Conservation (phyloP, 2,329 filamentous ascomycete genomes). For the Triangularia setosa region DNA sequence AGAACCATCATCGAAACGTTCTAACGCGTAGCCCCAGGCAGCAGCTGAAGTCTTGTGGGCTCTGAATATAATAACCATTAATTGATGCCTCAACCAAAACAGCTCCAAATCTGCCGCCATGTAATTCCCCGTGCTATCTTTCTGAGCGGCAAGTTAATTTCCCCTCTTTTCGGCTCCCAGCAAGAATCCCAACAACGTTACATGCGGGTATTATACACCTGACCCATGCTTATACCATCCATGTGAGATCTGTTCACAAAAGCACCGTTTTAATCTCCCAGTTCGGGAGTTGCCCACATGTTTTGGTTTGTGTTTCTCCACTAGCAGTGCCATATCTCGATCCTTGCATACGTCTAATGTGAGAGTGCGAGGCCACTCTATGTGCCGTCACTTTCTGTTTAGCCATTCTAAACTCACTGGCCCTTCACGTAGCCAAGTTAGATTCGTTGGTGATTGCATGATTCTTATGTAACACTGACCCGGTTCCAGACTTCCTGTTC, state of each 20-base stretch:
- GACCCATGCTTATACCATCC: background rate
- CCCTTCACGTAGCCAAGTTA: background rate
- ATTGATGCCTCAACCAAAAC: background rate
- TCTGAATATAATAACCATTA: background rate
- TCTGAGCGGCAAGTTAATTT: background rate
- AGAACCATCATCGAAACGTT: background rate
- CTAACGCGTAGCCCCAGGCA: background rate
- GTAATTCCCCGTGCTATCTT: background rate
- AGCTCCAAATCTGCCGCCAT: background rate
- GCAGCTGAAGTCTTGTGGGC: background rate
- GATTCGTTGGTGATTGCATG: background rate
- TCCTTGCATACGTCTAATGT: background rate
- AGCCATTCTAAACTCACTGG: background rate
- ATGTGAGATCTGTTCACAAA: background rate
- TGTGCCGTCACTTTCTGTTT: background rate
- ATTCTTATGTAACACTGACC: background rate
- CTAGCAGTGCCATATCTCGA: background rate
- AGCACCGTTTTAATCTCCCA: background rate
- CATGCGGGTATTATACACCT: background rate
- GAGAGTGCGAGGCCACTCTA: background rate
- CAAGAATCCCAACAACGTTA: background rate
- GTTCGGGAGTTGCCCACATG: background rate
- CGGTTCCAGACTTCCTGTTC: background rate
- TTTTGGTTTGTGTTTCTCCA: background rate
- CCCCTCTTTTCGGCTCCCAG: background rate